Conservation (phyloP, 768 basidiomycete species). For the Amanita subjunquillea region DNA sequence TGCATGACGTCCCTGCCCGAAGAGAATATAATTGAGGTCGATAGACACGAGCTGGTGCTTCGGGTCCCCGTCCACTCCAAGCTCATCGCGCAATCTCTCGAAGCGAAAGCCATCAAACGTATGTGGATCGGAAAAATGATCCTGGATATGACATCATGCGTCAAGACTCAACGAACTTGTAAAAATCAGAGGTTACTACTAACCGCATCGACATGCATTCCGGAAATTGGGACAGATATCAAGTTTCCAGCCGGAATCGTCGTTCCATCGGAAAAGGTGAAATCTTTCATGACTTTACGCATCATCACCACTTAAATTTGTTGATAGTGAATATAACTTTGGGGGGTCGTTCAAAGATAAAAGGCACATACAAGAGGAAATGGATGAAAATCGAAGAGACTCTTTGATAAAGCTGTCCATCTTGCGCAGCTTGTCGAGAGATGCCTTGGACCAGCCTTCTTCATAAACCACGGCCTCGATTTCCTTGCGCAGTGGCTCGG, state of each 20-base stretch:
- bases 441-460: constrained; percentile 27
- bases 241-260: constrained; percentile 16
- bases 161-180: neutral
- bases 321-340: neutral
- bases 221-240: constrained; percentile 9
- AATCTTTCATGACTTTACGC: constrained; percentile 25
- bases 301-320: constrained; percentile 12
- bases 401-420: constrained; percentile 38
- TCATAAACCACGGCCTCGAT: constrained; percentile 23
- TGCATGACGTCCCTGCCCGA: constrained; percentile 18
- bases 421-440: constrained; percentile 27
- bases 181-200: neutral
- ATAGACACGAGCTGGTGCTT: constrained; percentile 22
- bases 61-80: constrained; percentile 12
- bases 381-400: constrained; percentile 19
- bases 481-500: constrained; percentile 29
- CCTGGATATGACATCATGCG: neutral
- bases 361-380: constrained; percentile 12
- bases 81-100: constrained; percentile 16
- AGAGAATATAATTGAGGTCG: constrained; percentile 17
- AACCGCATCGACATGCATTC: constrained; percentile 5
- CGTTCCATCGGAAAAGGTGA: constrained; percentile 22
- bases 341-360: neutral
- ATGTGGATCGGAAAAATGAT: constrained; percentile 21
- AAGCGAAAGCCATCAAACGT: constrained; percentile 34